Evolutionary conservation across 768 basidiomycete species (phyloP).

Genomic region (Coprinellus aureogranulatus): DNA sequence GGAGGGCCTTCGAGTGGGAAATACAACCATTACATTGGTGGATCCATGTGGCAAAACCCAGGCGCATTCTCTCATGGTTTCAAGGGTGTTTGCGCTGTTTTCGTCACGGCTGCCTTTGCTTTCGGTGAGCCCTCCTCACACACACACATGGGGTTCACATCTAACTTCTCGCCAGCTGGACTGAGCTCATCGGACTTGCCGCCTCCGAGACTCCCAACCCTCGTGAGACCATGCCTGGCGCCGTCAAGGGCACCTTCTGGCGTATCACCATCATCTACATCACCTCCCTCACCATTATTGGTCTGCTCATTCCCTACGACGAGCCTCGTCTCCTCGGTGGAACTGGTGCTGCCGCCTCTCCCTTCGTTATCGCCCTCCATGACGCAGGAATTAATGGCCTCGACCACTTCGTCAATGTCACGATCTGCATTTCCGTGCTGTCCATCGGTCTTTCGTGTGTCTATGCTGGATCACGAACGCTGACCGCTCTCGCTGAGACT

Average conservation of each 20-base stretch:
- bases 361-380: conserved; percentile 44
- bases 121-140: conserved; percentile 26
- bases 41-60: conserved; percentile 34
- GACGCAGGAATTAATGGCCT: conserved; percentile 39
- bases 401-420: conserved; percentile 42
- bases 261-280: conserved; percentile 48
- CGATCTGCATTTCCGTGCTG: conserved; percentile 46
- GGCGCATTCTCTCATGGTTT: conserved; percentile 47
- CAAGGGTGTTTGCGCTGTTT: conserved; percentile 44
- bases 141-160: background rate
- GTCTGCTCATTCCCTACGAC: conserved; percentile 36
- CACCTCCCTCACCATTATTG: conserved; percentile 44
- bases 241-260: conserved; percentile 50
- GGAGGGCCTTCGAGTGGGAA: conserved; percentile 37
- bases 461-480: conserved; percentile 44
- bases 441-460: conserved; percentile 47
- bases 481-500: conserved; percentile 46
- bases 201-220: conserved; percentile 48
- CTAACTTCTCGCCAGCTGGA: conserved; percentile 32
- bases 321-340: conserved; percentile 37
- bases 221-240: conserved; percentile 41
- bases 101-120: conserved; percentile 45
- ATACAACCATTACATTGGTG: conserved; percentile 39
- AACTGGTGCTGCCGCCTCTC: conserved; percentile 41
- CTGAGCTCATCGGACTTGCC: conserved; percentile 46